Percentiles rank a stretch among this genome's conserved stretches.
phyloP scores from a whole-genome alignment of 73 alveolate species.

The Stentor coeruleus region DNA sequence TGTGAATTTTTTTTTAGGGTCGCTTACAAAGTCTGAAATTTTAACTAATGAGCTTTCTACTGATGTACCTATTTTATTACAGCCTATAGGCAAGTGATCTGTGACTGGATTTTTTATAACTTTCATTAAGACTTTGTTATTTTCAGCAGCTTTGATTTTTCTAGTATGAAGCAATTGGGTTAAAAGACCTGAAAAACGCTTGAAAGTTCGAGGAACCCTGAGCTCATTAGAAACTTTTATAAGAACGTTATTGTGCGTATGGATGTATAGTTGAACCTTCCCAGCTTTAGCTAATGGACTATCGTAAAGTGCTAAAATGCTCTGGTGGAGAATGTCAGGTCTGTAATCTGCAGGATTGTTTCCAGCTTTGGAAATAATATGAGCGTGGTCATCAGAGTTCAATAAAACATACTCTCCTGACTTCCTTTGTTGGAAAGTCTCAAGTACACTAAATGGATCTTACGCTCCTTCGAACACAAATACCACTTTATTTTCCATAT shows the following conservation, averaged over 20 bases:
- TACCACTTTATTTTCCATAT: slow-evolving; percentile 12
- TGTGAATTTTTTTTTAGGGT: slow-evolving; percentile 34
- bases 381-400: slow-evolving; percentile 77
- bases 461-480: slow-evolving; percentile 28
- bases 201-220: slow-evolving; percentile 91
- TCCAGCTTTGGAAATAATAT: slow-evolving; percentile 60
- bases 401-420: slow-evolving; percentile 54
- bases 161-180: slow-evolving; percentile 78
- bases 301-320: slow-evolving; percentile 82
- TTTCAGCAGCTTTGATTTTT: slow-evolving; percentile 75
- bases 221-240: slow-evolving; percentile 83
- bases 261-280: slow-evolving; percentile 70
- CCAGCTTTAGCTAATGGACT: slow-evolving; percentile 95
- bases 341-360: slow-evolving; percentile 84
- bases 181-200: slow-evolving; percentile 89
- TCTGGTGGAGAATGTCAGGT: slow-evolving; percentile 95
- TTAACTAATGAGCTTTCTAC: slow-evolving; percentile 75
- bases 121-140: slow-evolving; percentile 77
- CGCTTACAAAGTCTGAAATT: slow-evolving; percentile 63
- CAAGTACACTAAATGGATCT: background rate
- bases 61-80: slow-evolving; percentile 85
- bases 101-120: slow-evolving; percentile 87
- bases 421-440: slow-evolving; percentile 4
- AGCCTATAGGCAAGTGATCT: slow-evolving; percentile 85
- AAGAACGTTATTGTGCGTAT: slow-evolving; percentile 78